Evolutionary conservation across 139 green algal species (phyloP).

Genomic region (Chlorella sorokiniana): DNA sequence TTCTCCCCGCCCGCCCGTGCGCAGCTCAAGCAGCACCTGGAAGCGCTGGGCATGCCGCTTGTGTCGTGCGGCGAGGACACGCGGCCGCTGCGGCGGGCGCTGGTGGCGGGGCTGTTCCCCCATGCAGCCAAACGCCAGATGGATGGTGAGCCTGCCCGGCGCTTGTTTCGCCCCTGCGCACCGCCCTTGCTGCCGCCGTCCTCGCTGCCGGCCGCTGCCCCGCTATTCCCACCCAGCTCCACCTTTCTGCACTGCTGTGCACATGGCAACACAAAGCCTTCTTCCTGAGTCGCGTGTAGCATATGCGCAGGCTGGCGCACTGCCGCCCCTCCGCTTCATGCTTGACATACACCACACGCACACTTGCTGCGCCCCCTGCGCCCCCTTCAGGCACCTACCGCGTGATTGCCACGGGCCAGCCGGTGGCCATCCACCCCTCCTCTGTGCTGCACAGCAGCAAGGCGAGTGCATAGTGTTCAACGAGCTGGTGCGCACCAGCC

Average conservation of each 20-base stretch:
- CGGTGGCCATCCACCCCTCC: conserved; percentile 83
- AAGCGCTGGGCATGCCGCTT: conserved; percentile 46
- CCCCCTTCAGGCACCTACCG: conserved; percentile 64
- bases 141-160: conserved; percentile 60
- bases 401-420: conserved; percentile 71
- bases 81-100: conserved; percentile 54
- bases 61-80: conserved; percentile 59
- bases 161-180: too few species aligned
- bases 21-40: conserved; percentile 50
- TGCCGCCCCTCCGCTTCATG: neutral
- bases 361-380: neutral
- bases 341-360: neutral
- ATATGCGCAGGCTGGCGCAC: too few species aligned
- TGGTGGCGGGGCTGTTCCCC: conserved; percentile 79
- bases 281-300: too few species aligned
- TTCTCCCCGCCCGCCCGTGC: neutral
- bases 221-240: neutral
- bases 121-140: conserved; percentile 74
- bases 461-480: conserved; percentile 81
- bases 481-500: conserved; percentile 79
- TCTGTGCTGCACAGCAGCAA: conserved; percentile 68
- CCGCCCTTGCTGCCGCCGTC: too few species aligned
- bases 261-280: too few species aligned
- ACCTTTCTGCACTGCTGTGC: too few species aligned
- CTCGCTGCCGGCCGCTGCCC: neutral